Base-by-base conservation (phyloP, 495 filamentous ascomycete species). In the Neurospora sp. region DNA sequence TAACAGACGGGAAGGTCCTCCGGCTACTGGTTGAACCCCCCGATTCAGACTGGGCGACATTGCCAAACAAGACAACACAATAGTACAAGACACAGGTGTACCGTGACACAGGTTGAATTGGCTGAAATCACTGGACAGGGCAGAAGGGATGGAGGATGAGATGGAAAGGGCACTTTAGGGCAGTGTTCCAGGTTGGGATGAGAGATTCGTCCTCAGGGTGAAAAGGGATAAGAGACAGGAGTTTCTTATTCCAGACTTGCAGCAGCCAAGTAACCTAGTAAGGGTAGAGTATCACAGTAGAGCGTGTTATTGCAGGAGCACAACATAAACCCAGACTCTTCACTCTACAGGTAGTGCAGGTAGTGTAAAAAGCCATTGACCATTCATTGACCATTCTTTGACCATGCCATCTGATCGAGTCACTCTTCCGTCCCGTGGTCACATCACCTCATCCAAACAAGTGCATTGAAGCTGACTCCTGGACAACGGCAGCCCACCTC, bases 1-100 rank as follows among this genome's bases (percentile, higher is more conserved):
- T 62, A 59, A 62, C 54, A 62, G 14, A 62, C 14, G 27, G 54
- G 54, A 62, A 62, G 54, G 54, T 62, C 54, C 54, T 62, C 54
- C 54, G 54, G 23, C 54, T 35, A 62, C 54, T 62, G 54, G 54
- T 35, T 62, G 54, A 62, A 62, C 54, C 54, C 27, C 54, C 54
- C 27, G 14, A 62, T 72, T 80, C 48, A 77, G 75, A 81, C 72
- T 79, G 80, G 80, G 70, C 62, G 59, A 72, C 73, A 76, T 73
- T 73, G 75, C 74, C 76, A 75, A 41, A 66, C 69, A 66, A 71
- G 23, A 59, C 48, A 59, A 27, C 20, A 62, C 54, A 62, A 59
- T 11, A 27, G 27, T 27, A 59, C 48, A 31, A 62, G 23, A 31
- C 54, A 73, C 40, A 69, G 70, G 42, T 62, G 72, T 73, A 41